phyloP scores from a whole-genome alignment of 1,139 yeast species.

The Yarrowia galli region DNA sequence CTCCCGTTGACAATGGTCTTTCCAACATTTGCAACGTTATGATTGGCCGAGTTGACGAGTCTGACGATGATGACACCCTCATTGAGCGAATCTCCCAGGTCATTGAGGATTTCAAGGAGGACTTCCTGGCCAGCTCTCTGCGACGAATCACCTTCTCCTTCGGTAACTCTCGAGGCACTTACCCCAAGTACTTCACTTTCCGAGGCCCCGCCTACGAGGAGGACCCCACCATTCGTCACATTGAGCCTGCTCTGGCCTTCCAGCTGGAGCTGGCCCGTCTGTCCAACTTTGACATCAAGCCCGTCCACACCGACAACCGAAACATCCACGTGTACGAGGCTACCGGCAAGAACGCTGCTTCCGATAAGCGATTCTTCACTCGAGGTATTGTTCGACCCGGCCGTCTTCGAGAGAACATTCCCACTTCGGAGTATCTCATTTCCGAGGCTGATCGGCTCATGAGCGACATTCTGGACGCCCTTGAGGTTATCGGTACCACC shows the following conservation, averaged over 20 bases:
- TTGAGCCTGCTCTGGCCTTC: constrained; percentile 98
- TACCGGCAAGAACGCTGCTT: constrained; percentile 88
- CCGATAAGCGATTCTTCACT: constrained; percentile 94
- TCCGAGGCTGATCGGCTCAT: constrained; percentile 96
- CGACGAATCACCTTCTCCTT: constrained; percentile 94
- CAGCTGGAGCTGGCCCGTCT: constrained; percentile 94
- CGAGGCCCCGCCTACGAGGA: constrained; percentile 78
- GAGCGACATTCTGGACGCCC: constrained; percentile 93
- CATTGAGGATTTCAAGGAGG: constrained; percentile 72
- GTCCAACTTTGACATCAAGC: constrained; percentile 92
- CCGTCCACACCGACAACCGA: constrained; percentile 95
- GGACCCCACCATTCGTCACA: constrained; percentile 93
- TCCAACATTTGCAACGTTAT: constrained; percentile 84
- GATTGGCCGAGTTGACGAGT: constrained; percentile 76
- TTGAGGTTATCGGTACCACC: constrained; percentile 92
- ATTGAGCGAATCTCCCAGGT: constrained; percentile 68
- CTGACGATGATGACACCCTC: constrained; percentile 72
- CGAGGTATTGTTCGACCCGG: constrained; percentile 98
- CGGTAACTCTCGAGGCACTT: constrained; percentile 81
- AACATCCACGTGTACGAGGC: constrained; percentile 98
- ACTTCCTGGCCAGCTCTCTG: constrained; percentile 70
- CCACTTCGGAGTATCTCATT: constrained; percentile 90
- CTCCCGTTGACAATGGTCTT: constrained; percentile 54
- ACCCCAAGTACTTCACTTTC: constrained; percentile 95
- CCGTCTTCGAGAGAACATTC: constrained; percentile 87